A percentile compares a stretch with the other conserved stretches of the same genome.
These are phyloP conservation scores for Tetrahymena elliotti DNA, from an alignment of 73 alveolate species.

Conservation along the genomic window DNA sequence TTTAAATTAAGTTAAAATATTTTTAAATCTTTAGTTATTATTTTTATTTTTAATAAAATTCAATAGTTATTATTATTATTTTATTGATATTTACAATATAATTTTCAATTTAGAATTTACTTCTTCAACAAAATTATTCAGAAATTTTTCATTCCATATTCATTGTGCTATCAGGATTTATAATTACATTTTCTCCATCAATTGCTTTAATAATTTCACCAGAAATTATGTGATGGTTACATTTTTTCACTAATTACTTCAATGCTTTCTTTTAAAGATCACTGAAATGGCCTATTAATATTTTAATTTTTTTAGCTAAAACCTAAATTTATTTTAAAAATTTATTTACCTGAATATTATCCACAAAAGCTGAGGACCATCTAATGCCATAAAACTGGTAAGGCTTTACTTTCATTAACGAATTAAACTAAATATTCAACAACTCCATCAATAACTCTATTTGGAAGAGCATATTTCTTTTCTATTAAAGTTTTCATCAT, in stretches of 20 bases:
- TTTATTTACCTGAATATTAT: background rate
- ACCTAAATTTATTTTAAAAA: background rate
- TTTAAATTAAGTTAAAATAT: background rate
- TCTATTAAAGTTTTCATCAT: conserved; percentile 82
- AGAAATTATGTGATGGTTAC: conserved; percentile 58
- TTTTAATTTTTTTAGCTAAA: conserved; percentile 9
- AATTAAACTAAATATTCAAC: conserved; percentile 75
- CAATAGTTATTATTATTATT: too few relatives aligned
- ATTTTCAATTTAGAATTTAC: background rate
- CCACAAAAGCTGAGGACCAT: conserved; percentile 60
- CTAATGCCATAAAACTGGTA: conserved; percentile 95
- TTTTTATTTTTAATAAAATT: too few relatives aligned
- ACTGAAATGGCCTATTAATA: conserved; percentile 46
- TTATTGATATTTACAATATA: background rate
- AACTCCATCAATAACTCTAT: conserved; percentile 71
- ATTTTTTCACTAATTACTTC: conserved; percentile 47
- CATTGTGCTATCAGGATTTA: conserved; percentile 3
- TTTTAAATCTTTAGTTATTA: background rate
- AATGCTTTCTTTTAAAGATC: conserved; percentile 45
- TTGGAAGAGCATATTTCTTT: conserved; percentile 89
- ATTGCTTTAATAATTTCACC: conserved; percentile 46
- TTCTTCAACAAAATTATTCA: too few relatives aligned
- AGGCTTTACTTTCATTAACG: conserved; percentile 37
- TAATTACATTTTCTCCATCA: background rate
- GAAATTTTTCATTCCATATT: conserved; percentile 8